A percentile compares a stretch with the other conserved stretches of the same genome.
Evolutionary conservation across 768 basidiomycete genomes (phyloP).

Genomic region (Podaxis mareebaensis): DNA sequence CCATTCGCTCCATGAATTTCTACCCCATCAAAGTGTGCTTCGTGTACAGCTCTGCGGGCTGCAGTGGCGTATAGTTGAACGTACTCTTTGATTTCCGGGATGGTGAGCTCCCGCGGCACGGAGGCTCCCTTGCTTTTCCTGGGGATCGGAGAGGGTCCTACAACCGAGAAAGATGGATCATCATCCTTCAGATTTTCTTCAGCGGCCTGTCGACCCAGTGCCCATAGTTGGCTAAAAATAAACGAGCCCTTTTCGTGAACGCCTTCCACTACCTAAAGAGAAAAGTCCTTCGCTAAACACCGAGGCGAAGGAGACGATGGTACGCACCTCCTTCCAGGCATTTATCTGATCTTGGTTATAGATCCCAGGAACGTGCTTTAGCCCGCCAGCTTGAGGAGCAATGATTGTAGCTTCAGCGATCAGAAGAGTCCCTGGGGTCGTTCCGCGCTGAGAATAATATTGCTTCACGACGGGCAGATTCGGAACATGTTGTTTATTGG

Average conservation of each 20-base stretch:
- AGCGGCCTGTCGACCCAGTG: neutral
- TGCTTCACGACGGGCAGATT: constrained; percentile 32
- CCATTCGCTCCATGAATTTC: constrained; percentile 43
- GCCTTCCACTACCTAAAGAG: constrained; percentile 35
- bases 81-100: constrained; percentile 48
- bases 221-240: constrained; percentile 52
- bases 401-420: constrained; percentile 62
- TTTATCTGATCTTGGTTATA: constrained; percentile 46
- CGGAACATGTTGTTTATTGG: constrained; percentile 36
- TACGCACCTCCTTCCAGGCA: constrained; percentile 49
- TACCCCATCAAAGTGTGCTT: constrained; percentile 67
- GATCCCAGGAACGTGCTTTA: constrained; percentile 44
- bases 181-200: neutral
- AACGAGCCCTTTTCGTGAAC: constrained; percentile 43
- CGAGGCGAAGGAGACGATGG: neutral
- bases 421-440: constrained; percentile 50
- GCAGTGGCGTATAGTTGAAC: constrained; percentile 50
- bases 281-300: neutral
- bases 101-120: constrained; percentile 41
- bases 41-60: constrained; percentile 48
- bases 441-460: constrained; percentile 53
- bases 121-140: constrained; percentile 14
- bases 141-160: constrained; percentile 12
- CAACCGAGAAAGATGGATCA: neutral
- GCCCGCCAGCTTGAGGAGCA: constrained; percentile 33